These are phyloP conservation scores for Raphanus hybrid DNA, from an alignment of 441 rosid genomes.

Conservation along the genomic window DNA sequence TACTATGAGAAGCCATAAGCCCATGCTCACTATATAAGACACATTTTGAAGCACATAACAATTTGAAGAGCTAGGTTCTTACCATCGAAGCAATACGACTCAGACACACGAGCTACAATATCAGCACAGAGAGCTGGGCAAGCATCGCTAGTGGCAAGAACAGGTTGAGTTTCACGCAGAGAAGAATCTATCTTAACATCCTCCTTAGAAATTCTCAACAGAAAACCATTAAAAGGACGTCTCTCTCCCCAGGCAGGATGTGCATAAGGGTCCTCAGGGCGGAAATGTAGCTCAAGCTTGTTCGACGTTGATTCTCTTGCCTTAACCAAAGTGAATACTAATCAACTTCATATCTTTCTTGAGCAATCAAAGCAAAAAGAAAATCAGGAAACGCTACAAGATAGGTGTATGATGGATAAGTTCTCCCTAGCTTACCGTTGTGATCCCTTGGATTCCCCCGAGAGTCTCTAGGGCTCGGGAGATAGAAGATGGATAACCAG, in stretches of 20 bases:
- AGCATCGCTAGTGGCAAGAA: slow-evolving; percentile 32
- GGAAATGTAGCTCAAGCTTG: slow-evolving; percentile 79
- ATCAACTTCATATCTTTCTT: too few relatives aligned
- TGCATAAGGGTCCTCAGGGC: slow-evolving; percentile 91
- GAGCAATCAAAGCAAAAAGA: too few relatives aligned
- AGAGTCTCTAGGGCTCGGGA: slow-evolving; percentile 79
- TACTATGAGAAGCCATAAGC: background rate
- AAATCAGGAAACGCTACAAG: too few relatives aligned
- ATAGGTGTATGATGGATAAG: too few relatives aligned
- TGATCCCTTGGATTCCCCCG: slow-evolving; percentile 73
- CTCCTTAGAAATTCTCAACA: slow-evolving; percentile 64
- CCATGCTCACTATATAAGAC: background rate
- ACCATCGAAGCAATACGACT: slow-evolving; percentile 85
- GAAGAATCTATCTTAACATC: slow-evolving; percentile 38
- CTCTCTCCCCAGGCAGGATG: slow-evolving; percentile 82
- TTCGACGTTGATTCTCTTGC: slow-evolving; percentile 63
- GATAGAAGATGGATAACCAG: slow-evolving; percentile 77
- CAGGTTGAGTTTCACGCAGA: slow-evolving; percentile 38
- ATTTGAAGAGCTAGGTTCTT: slow-evolving; percentile 16
- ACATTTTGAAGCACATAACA: background rate
- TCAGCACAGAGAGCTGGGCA: slow-evolving; percentile 59
- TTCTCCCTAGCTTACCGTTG: too few relatives aligned
- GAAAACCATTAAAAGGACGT: slow-evolving; percentile 57
- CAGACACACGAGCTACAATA: slow-evolving; percentile 72
- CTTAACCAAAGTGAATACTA: slow-evolving; percentile 40